A percentile compares a stretch with the other conserved stretches of the same genome.
Conservation (phyloP, 1,284 basidiomycete species). For the Puccinia coronata region DNA sequence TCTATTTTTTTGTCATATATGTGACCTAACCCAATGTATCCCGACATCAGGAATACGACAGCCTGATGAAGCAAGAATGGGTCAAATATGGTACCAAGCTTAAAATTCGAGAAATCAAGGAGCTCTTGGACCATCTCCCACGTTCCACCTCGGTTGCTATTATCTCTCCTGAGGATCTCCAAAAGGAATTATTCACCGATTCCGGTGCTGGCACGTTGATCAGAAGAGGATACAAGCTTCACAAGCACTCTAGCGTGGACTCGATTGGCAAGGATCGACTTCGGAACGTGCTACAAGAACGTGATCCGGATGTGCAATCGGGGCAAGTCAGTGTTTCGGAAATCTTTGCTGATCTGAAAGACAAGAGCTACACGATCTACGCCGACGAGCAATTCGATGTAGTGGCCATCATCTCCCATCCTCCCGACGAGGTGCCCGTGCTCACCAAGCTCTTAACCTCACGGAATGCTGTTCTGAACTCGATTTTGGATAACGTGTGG, state of each 20-base stretch:
- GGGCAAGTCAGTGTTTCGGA: constrained; percentile 86
- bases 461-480: constrained; percentile 85
- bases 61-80: constrained; percentile 98
- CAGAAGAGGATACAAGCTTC: constrained; percentile 94
- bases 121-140: constrained; percentile 95
- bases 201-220: constrained; percentile 96
- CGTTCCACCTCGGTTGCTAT: constrained; percentile 97
- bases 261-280: constrained; percentile 87
- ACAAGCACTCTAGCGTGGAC: constrained; percentile 80
- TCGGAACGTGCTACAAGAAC: constrained; percentile 86
- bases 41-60: constrained; percentile 78
- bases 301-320: constrained; percentile 84
- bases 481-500: constrained; percentile 96
- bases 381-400: constrained; percentile 97
- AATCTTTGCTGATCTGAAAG: constrained; percentile 73
- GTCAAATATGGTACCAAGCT: constrained; percentile 99
- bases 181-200: constrained; percentile 99
- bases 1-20: constrained; percentile 33
- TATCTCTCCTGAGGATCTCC: constrained; percentile 88
- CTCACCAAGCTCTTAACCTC: constrained; percentile 89
- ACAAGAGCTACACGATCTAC: constrained; percentile 84
- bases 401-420: constrained; percentile 89
- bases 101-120: constrained; percentile 98
- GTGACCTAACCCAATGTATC: neutral
- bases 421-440: constrained; percentile 82